A percentile compares a stretch with the other conserved stretches of the same genome.
Conservation (phyloP, 495 filamentous ascomycete species). For the Penicillium parvum region DNA sequence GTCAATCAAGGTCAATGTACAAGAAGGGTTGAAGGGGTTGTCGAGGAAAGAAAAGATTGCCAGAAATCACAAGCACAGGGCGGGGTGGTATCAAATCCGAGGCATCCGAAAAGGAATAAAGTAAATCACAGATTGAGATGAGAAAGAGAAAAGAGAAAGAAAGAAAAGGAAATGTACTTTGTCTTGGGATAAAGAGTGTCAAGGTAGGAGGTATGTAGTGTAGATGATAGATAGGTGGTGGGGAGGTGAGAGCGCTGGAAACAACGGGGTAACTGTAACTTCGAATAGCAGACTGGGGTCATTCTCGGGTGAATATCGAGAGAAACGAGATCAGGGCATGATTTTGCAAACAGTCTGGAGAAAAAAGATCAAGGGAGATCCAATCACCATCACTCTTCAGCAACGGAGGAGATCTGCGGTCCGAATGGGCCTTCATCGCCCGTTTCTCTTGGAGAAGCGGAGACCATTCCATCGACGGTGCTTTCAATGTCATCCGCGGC, state of each 20-base stretch:
- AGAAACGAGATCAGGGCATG: slow-evolving; percentile 3
- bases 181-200: slow-evolving; percentile 14
- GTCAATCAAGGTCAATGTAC: slow-evolving; percentile 17
- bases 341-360: slow-evolving; percentile 10
- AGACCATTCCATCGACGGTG: slow-evolving; percentile 38
- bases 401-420: slow-evolving; percentile 26
- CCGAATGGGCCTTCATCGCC: slow-evolving; percentile 35
- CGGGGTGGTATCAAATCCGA: slow-evolving; percentile 33
- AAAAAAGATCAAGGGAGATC: slow-evolving; percentile 9
- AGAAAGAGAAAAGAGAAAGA: too few relatives aligned
- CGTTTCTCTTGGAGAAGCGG: slow-evolving; percentile 32
- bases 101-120: slow-evolving; percentile 24
- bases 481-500: slow-evolving; percentile 39
- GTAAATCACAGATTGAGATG: slow-evolving; percentile 18
- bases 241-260: slow-evolving; percentile 4
- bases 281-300: too few relatives aligned
- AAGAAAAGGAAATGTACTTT: slow-evolving; percentile 17
- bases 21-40: slow-evolving; percentile 4
- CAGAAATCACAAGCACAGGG: slow-evolving; percentile 5
- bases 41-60: slow-evolving; percentile 5
- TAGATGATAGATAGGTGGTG: background rate
- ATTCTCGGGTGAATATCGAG: background rate
- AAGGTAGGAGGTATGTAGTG: background rate
- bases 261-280: slow-evolving; percentile 3
- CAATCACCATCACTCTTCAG: slow-evolving; percentile 8